Conservation (phyloP, 768 basidiomycete genomes). For the Infundibulicybe gibba region DNA sequence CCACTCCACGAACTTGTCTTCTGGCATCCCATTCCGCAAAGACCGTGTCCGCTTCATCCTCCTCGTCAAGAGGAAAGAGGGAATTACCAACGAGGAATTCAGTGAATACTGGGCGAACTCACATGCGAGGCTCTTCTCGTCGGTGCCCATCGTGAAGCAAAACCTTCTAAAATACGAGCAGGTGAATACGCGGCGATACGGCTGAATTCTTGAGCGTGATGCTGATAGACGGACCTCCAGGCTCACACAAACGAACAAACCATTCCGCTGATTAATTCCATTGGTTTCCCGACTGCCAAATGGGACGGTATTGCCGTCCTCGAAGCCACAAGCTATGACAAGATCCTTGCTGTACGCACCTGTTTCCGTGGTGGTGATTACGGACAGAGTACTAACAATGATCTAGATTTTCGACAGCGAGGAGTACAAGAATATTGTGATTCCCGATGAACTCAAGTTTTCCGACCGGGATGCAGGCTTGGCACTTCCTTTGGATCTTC, state of each 20-base stretch:
- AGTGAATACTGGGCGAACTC: slow-evolving; percentile 25
- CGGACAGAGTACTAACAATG: too few relatives aligned
- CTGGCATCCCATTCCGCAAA: slow-evolving; percentile 11
- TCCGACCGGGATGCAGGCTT: too few relatives aligned
- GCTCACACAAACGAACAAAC: slow-evolving; percentile 14
- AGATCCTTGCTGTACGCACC: slow-evolving; percentile 22
- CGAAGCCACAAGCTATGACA: slow-evolving; percentile 27
- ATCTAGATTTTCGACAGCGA: slow-evolving; percentile 10
- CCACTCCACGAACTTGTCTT: not conserved
- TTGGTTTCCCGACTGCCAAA: slow-evolving; percentile 13
- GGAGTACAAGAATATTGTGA: slow-evolving; percentile 1
- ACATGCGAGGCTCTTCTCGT: slow-evolving; percentile 21
- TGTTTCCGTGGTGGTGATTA: not conserved
- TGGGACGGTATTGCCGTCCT: slow-evolving; percentile 26
- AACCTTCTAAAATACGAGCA: slow-evolving; percentile 30
- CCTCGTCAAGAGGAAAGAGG: slow-evolving; percentile 21
- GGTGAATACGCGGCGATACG: too few relatives aligned
- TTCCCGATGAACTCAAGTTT: slow-evolving; percentile 2
- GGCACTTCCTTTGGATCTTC: too few relatives aligned
- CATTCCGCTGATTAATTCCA: not conserved
- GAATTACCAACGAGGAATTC: slow-evolving; percentile 25
- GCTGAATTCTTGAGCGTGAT: too few relatives aligned
- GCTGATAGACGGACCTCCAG: slow-evolving; percentile 5
- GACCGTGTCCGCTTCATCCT: slow-evolving; percentile 23
- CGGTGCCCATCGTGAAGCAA: slow-evolving; percentile 24